A percentile compares a stretch with the other conserved stretches of the same genome.
These are phyloP conservation scores for Ceratorhiza oryzae-sativae DNA, from an alignment of 1,284 basidiomycete genomes.

Conservation along the genomic window DNA sequence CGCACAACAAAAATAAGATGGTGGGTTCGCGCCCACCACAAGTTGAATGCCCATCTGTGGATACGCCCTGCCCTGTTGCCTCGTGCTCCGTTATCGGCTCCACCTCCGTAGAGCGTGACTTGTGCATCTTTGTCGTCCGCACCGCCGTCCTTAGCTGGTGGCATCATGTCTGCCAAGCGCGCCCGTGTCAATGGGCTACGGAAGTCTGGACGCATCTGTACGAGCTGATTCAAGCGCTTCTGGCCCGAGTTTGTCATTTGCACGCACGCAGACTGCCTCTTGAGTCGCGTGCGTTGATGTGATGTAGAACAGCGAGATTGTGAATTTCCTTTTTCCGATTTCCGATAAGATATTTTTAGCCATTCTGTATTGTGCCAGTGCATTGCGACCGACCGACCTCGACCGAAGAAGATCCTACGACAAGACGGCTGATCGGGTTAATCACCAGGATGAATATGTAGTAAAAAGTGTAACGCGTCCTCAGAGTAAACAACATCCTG, in stretches of 20 bases:
- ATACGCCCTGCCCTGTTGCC: neutral
- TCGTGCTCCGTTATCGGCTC: constrained; percentile 16
- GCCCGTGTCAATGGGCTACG: no score
- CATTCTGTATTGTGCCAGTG: neutral
- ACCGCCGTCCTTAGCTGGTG: no score
- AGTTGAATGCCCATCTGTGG: neutral
- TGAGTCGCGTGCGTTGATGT: neutral
- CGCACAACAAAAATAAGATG: neutral
- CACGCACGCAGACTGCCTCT: neutral
- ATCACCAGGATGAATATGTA: neutral
- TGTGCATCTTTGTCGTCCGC: neutral
- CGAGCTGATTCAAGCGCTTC: neutral
- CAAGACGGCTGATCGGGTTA: neutral
- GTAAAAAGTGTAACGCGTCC: constrained; percentile 11
- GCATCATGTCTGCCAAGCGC: no score
- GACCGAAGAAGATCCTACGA: neutral
- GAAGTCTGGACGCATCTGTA: no score
- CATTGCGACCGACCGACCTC: neutral
- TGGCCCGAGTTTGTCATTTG: neutral
- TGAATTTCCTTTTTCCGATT: neutral
- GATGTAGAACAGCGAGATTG: neutral
- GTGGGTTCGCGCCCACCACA: neutral
- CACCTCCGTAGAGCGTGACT: neutral
- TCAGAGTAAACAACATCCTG: constrained; percentile 22
- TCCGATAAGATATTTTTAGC: neutral